phyloP scores from a whole-genome alignment of 495 filamentous ascomycete species.

The Aspergillus indologenus region DNA sequence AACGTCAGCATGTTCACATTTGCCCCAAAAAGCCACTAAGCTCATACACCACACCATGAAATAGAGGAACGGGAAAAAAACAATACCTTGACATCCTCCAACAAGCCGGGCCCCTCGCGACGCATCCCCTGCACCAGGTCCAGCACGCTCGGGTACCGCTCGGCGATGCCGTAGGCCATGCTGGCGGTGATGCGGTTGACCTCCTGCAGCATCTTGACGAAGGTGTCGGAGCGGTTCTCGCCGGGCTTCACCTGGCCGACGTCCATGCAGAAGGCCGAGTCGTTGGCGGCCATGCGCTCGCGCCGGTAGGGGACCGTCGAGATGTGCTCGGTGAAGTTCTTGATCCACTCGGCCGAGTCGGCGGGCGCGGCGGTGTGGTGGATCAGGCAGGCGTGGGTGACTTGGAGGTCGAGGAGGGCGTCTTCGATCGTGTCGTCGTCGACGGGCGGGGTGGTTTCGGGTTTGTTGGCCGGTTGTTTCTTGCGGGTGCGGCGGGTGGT shows the following conservation, averaged over 20 bases:
- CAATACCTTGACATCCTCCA: conserved; percentile 58
- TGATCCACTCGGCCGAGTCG: conserved; percentile 76
- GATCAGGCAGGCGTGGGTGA: conserved; percentile 63
- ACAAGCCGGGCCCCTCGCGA: conserved; percentile 52
- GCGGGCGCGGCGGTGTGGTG: conserved; percentile 62
- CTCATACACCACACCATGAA: too few relatives aligned
- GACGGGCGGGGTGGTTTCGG: conserved; percentile 46
- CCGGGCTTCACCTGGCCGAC: conserved; percentile 75
- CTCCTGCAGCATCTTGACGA: conserved; percentile 75
- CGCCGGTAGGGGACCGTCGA: conserved; percentile 69
- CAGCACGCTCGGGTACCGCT: conserved; percentile 56
- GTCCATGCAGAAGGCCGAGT: conserved; percentile 80
- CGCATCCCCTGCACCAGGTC: conserved; percentile 58
- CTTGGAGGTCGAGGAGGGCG: conserved; percentile 68
- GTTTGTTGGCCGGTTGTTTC: conserved; percentile 36
- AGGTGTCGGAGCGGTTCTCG: conserved; percentile 64
- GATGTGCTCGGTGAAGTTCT: conserved; percentile 77
- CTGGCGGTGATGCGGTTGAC: conserved; percentile 68
- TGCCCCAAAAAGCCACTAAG: too few relatives aligned
- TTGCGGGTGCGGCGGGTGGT: conserved; percentile 16
- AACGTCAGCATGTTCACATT: too few relatives aligned
- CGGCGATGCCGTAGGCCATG: conserved; percentile 68
- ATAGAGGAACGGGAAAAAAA: background rate
- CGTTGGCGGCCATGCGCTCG: conserved; percentile 43
- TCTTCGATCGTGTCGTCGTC: conserved; percentile 73